These are phyloP conservation scores for Epichloe glyceriae DNA, from an alignment of 2,329 filamentous ascomycete species.

Conservation along the genomic window DNA sequence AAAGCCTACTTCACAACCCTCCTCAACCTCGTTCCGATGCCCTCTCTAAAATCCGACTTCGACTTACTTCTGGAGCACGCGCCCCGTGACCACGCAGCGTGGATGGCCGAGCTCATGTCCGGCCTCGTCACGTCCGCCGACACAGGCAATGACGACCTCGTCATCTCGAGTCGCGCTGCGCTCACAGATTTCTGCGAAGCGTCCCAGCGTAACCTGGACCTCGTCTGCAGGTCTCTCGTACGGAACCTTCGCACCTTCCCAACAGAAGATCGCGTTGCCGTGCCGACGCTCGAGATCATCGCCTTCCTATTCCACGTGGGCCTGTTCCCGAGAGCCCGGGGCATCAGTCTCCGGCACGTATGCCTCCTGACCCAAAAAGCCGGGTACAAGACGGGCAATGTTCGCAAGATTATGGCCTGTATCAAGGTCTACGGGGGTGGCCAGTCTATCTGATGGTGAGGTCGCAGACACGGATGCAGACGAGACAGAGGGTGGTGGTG, in stretches of 20 bases:
- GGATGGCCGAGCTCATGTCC: slow-evolving; percentile 43
- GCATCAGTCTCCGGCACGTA: slow-evolving; percentile 39
- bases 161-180: slow-evolving; percentile 54
- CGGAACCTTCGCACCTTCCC: slow-evolving; percentile 40
- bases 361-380: slow-evolving; percentile 63
- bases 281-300: slow-evolving; percentile 64
- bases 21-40: slow-evolving; percentile 30
- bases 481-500: neutral
- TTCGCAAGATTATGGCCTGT: slow-evolving; percentile 69
- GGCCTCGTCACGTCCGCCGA: slow-evolving; percentile 64
- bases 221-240: slow-evolving; percentile 37
- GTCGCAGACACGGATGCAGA: slow-evolving; percentile 2
- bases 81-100: slow-evolving; percentile 18
- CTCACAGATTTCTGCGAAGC: slow-evolving; percentile 41
- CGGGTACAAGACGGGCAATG: slow-evolving; percentile 70
- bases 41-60: slow-evolving; percentile 21
- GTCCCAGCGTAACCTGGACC: slow-evolving; percentile 25
- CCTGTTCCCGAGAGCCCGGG: slow-evolving; percentile 28
- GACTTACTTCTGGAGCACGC: slow-evolving; percentile 24
- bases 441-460: slow-evolving; percentile 28
- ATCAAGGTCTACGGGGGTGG: slow-evolving; percentile 67
- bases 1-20: slow-evolving; percentile 44
- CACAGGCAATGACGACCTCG: slow-evolving; percentile 62
- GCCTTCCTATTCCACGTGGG: slow-evolving; percentile 62
- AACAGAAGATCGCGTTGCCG: slow-evolving; percentile 54